Conservation (phyloP, 2,329 filamentous ascomycete genomes). For the Bipolaris bicolor region DNA sequence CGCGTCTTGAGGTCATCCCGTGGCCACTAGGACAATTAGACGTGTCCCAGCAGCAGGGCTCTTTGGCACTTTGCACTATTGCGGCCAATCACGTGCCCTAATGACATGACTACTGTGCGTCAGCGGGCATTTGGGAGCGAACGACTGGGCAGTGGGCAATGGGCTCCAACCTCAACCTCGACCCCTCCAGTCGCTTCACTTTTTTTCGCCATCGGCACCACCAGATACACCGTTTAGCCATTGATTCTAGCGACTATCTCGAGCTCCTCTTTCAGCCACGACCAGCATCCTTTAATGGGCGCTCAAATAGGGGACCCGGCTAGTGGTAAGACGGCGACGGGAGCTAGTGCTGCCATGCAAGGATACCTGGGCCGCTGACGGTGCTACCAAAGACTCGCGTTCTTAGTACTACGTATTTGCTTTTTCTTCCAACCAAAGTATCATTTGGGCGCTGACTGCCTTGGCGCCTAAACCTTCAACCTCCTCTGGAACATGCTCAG, state of each 20-base stretch:
- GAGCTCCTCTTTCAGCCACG: not conserved
- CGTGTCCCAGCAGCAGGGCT: constrained; percentile 1
- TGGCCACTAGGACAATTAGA: not conserved
- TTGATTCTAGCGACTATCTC: not conserved
- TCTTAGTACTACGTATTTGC: not conserved
- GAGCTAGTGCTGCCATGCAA: constrained; percentile 17
- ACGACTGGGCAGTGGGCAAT: not conserved
- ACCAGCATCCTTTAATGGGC: constrained; percentile 2
- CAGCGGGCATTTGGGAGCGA: not conserved
- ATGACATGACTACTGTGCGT: constrained; percentile 12
- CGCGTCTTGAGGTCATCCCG: constrained; percentile 19
- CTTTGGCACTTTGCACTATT: not conserved
- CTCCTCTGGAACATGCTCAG: not conserved
- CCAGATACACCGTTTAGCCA: not conserved
- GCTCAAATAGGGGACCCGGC: constrained; percentile 19
- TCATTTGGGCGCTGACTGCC: not conserved
- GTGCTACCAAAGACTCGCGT: not conserved
- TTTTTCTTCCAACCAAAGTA: not conserved
- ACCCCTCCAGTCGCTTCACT: not conserved
- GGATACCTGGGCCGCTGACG: not conserved
- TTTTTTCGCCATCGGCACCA: not conserved
- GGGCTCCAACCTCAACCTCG: not conserved
- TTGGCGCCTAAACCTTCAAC: not conserved
- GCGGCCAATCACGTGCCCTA: constrained; percentile 14
- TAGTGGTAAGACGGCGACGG: constrained; percentile 20